Percentiles rank a stretch among this genome's conserved stretches.
Conservation (phyloP, 2,329 filamentous ascomycete genomes). For the Leptosphaerulina australis region DNA sequence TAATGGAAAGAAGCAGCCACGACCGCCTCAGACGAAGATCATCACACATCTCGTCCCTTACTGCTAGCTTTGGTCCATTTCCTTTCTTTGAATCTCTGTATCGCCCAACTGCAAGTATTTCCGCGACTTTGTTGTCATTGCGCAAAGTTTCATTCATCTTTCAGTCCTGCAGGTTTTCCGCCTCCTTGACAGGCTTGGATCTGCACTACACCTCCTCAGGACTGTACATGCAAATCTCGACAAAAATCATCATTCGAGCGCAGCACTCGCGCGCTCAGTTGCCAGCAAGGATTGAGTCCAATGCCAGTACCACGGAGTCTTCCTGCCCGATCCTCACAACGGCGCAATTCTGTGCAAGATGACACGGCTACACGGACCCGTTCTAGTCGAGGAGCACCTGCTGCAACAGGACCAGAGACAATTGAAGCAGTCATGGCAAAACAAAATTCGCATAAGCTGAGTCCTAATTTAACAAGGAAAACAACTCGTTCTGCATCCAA, state of each 20-base stretch:
- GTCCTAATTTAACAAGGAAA: conserved; percentile 39
- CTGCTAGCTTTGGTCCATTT: conserved; percentile 27
- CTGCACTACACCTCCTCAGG: conserved; percentile 44
- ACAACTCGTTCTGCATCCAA: conserved; percentile 47
- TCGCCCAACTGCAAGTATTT: conserved; percentile 21
- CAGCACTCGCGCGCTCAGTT: conserved; percentile 15
- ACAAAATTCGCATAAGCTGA: conserved; percentile 33
- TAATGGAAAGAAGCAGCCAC: conserved; percentile 40
- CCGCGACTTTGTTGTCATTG: conserved; percentile 21
- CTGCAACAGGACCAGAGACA: conserved; percentile 36
- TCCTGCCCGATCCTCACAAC: conserved; percentile 38
- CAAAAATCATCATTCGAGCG: conserved; percentile 24
- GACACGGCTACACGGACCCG: conserved; percentile 43
- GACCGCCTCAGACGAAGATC: conserved; percentile 45
- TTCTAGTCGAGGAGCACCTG: conserved; percentile 40
- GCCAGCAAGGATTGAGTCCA: conserved; percentile 11
- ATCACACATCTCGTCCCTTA: conserved; percentile 36
- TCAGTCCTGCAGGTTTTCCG: conserved; percentile 31
- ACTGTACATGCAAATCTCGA: conserved; percentile 34
- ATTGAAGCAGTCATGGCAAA: conserved; percentile 34
- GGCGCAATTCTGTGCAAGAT: conserved; percentile 41
- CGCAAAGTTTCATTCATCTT: conserved; percentile 32
- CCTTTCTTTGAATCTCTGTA: conserved; percentile 25
- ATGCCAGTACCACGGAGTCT: conserved; percentile 38
- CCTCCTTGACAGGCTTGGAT: conserved; percentile 43